Base-by-base conservation (phyloP, 2,329 filamentous ascomycete genomes). In the Xylaria sp. region DNA sequence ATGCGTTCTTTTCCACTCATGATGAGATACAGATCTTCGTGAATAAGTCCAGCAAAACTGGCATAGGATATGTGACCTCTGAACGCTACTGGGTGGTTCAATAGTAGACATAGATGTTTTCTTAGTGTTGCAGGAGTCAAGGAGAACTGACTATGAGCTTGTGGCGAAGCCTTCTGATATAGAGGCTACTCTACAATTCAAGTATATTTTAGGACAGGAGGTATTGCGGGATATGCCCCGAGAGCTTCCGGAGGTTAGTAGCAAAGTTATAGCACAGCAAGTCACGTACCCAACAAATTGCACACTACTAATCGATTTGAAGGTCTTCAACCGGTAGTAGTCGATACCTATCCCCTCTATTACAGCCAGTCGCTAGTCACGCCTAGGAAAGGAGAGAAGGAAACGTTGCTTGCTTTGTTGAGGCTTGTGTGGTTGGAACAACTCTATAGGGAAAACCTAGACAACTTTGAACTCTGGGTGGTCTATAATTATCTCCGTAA, bases 1-100 rank as follows among this genome's bases (percentile, higher is more conserved):
- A 61, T 65, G 66, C 66, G 60, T 64, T 68, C 28, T 8, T 65
- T 65, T 60, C 55, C 12, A 56, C 1, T 15, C 5, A 48, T 28
- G 12, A 46, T 58, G 18, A 2, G 15, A 58, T 46, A 15, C 12
- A 32, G 8, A 20, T 54, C 10, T 51, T 39, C 9, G 10, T 15
- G n/a, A 55, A 41, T 10, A 15, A n/a, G 13, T 6, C 44, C 4
- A 37, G 25, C 20, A 58, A 44, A 7, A 37, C 7, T 23, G 13
- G 32, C 10, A 13, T 9, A 3, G 23, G 28, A 56, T 2, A 15
- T 48, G 15, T 39, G 2, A 39, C 54, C 12, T 37, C 13, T 13
- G 20, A 39, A 37, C 15, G 54, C 15, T 37, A n/a, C 13, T 13
- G 12, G 9, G 37, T 28, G 23, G 34, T 57, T 51, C 34, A 6